Evolutionary conservation across 2,329 filamentous ascomycete species (phyloP).

Genomic region (Penicillium oxalicum): DNA sequence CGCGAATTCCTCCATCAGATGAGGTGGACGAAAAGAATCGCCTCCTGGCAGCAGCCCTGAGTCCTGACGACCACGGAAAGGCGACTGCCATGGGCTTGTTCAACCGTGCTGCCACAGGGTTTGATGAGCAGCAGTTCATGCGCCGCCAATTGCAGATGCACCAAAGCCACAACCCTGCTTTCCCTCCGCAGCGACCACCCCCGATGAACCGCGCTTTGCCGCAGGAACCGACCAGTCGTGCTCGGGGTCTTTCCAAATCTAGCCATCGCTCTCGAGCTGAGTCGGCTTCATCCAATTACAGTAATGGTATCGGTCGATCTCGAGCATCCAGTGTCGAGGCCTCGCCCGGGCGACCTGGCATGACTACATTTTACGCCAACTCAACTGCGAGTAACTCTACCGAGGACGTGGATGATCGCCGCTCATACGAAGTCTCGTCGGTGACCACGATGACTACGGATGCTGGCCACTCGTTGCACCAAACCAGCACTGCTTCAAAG

Average conservation of each 20-base stretch:
- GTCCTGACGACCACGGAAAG: slow-evolving; percentile 72
- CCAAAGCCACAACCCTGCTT: slow-evolving; percentile 61
- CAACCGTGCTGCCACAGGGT: slow-evolving; percentile 67
- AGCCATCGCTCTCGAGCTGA: slow-evolving; percentile 35
- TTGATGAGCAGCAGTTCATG: slow-evolving; percentile 79
- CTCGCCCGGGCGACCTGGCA: slow-evolving; percentile 23
- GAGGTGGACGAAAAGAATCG: slow-evolving; percentile 62
- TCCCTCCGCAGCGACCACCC: slow-evolving; percentile 28
- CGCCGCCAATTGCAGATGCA: slow-evolving; percentile 78
- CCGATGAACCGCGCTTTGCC: slow-evolving; percentile 20
- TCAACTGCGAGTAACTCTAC: slow-evolving; percentile 37
- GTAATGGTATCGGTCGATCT: slow-evolving; percentile 23
- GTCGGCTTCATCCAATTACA: slow-evolving; percentile 36
- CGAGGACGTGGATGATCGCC: slow-evolving; percentile 28
- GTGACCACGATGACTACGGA: slow-evolving; percentile 24
- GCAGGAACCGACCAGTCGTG: slow-evolving; percentile 21
- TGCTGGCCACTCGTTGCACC: slow-evolving; percentile 35
- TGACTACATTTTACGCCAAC: slow-evolving; percentile 32
- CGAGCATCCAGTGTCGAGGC: slow-evolving; percentile 23
- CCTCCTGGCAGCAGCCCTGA: slow-evolving; percentile 59
- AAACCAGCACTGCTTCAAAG: slow-evolving; percentile 30
- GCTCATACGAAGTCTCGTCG: slow-evolving; percentile 21
- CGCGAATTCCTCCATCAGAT: slow-evolving; percentile 64
- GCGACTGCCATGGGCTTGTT: slow-evolving; percentile 68
- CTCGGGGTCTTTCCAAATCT: slow-evolving; percentile 33